A percentile compares a stretch with the other conserved stretches of the same genome.
These are phyloP conservation scores for Jacaranda copaia DNA, from an alignment of 257 asterid species.

Conservation along the genomic window DNA sequence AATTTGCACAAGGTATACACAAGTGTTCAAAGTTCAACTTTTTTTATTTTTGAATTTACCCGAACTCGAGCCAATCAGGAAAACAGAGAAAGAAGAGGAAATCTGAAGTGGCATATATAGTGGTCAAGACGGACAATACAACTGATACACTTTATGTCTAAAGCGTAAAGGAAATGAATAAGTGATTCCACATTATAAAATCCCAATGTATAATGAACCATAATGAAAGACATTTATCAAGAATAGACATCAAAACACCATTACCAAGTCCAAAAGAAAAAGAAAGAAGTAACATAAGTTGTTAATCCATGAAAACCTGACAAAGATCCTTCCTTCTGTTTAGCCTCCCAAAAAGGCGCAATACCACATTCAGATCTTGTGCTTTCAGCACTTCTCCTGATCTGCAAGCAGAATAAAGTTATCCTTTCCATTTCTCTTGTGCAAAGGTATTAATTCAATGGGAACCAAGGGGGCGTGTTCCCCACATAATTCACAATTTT, in stretches of 20 bases:
- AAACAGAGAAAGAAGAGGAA: slow-evolving; percentile 16
- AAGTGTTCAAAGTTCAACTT: background rate
- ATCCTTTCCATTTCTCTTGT: slow-evolving; percentile 14
- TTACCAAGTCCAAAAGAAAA: slow-evolving; percentile 18
- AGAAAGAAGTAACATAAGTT: slow-evolving; percentile 23
- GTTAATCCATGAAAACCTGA: slow-evolving; percentile 59
- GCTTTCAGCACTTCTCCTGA: slow-evolving; percentile 72
- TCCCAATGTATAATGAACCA: slow-evolving; percentile 9
- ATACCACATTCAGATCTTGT: slow-evolving; percentile 75
- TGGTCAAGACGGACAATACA: slow-evolving; percentile 27
- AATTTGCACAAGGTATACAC: background rate
- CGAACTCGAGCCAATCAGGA: background rate
- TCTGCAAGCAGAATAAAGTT: slow-evolving; percentile 55
- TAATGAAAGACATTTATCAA: slow-evolving; percentile 12
- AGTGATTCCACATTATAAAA: slow-evolving; percentile 11
- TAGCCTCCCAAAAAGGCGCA: slow-evolving; percentile 82
- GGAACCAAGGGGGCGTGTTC: slow-evolving; percentile 22
- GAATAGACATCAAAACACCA: slow-evolving; percentile 25
- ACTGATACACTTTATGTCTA: background rate
- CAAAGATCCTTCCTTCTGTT: slow-evolving; percentile 75
- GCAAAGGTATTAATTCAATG: slow-evolving; percentile 19
- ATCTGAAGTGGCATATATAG: slow-evolving; percentile 12
- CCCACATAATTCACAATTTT: slow-evolving; percentile 3
- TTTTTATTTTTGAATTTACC: slow-evolving; percentile 9
- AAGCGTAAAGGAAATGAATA: slow-evolving; percentile 9